Percentiles rank a stretch among this genome's conserved stretches.
Conservation (phyloP, 2,329 filamentous ascomycete genomes). For the Chrysoporthe puriensis region DNA sequence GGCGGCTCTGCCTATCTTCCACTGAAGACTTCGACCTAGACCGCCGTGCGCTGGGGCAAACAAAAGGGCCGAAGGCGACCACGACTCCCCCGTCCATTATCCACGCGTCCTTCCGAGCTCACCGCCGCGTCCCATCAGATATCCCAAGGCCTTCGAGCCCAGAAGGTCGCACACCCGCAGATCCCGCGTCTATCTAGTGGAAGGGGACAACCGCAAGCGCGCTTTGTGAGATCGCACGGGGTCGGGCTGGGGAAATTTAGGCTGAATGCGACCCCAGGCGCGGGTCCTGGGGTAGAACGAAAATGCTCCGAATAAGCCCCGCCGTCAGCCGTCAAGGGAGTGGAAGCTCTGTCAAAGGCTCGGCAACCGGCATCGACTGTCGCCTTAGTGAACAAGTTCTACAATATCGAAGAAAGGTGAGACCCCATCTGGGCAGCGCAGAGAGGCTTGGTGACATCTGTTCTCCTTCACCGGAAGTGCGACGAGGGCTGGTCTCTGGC, state of each 20-base stretch:
- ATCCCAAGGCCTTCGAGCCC: not conserved
- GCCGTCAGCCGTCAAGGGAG: not conserved
- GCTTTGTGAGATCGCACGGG: not conserved
- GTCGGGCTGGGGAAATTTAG: conserved; percentile 9
- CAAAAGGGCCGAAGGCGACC: conserved; percentile 10
- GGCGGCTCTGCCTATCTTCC: not conserved
- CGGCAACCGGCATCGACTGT: not conserved
- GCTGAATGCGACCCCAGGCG: conserved; percentile 2
- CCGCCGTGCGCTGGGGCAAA: not conserved
- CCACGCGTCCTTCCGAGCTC: not conserved
- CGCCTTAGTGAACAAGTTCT: not conserved
- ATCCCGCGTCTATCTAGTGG: not conserved
- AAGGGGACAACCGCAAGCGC: not conserved
- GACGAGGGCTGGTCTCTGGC: not conserved
- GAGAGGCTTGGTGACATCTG: not conserved
- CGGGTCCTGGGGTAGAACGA: not conserved
- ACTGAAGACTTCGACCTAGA: not conserved
- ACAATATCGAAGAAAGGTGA: not conserved
- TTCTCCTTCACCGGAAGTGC: not conserved
- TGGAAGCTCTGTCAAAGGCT: not conserved
- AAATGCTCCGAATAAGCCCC: conserved; percentile 6
- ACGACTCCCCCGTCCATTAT: not conserved
- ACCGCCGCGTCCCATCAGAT: not conserved
- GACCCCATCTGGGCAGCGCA: not conserved
- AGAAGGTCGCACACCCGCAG: not conserved